Percentiles rank a stretch among this genome's conserved stretches.
Conservation (phyloP, 371 early-diverging fungal genomes). For the Mucor indicus region DNA sequence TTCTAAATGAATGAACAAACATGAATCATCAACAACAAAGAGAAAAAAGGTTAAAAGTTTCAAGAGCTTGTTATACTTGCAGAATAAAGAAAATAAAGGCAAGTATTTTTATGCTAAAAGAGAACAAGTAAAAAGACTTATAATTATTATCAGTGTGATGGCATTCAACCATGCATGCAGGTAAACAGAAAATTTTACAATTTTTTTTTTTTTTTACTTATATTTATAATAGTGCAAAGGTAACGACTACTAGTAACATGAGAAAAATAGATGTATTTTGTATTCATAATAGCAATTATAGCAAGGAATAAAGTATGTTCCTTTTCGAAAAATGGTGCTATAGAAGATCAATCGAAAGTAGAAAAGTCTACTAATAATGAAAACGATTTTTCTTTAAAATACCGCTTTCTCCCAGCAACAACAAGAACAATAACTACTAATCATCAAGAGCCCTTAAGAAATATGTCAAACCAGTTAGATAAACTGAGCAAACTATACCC, state of each 20-base stretch:
- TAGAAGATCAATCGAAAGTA: no score
- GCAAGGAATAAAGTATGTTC: conserved; percentile 24
- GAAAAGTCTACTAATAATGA: no score
- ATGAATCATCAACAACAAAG: conserved; percentile 11
- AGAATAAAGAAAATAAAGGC: conserved; percentile 54
- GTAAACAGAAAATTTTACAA: conserved; percentile 19
- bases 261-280: no score
- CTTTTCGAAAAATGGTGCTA: conserved; percentile 26
- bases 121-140: background rate
- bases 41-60: conserved; percentile 45
- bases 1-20: background rate
- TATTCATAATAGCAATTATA: conserved; percentile 1
- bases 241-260: no score
- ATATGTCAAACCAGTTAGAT: conserved; percentile 7
- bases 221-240: conserved; percentile 1
- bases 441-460: background rate
- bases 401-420: no score
- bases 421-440: background rate
- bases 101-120: background rate
- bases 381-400: no score
- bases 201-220: background rate
- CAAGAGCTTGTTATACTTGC: conserved; percentile 44
- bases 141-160: conserved; percentile 36
- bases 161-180: conserved; percentile 55
- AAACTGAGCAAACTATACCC: conserved; percentile 18